Percentiles rank a stretch among this genome's conserved stretches.
Evolutionary conservation across 441 rosid species (phyloP).

Genomic region (Adansonia rubrostipa): DNA sequence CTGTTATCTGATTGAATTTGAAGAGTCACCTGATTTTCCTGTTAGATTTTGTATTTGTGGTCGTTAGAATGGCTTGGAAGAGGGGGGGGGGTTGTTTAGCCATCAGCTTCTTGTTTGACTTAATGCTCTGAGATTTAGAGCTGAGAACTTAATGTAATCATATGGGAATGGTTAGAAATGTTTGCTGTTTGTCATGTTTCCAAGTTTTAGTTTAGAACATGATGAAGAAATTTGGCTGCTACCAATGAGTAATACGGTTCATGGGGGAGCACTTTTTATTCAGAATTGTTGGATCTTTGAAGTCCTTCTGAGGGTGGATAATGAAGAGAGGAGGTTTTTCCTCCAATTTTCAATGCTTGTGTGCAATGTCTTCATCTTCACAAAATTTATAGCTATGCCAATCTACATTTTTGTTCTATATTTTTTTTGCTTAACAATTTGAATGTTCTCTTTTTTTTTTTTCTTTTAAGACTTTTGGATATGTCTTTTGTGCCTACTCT

Average conservation of each 20-base stretch:
- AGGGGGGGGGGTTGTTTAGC: not conserved
- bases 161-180: not conserved
- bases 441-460: not conserved
- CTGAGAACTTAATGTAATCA: not conserved
- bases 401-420: not conserved
- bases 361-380: conserved; percentile 1
- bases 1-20: conserved; percentile 9
- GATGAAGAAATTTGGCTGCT: not conserved
- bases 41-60: not conserved
- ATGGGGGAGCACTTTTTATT: not conserved
- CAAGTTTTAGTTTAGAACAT: not conserved
- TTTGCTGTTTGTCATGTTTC: not conserved
- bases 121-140: not conserved
- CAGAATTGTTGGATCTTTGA: not conserved
- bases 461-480: not conserved
- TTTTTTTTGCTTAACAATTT: not conserved
- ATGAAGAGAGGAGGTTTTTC: not conserved
- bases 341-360: not conserved
- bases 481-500: not conserved
- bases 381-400: not conserved
- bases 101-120: conserved; percentile 6
- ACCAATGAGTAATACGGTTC: not conserved
- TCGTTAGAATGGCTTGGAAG: conserved; percentile 2
- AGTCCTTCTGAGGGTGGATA: not conserved
- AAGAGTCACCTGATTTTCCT: not conserved